Percentiles rank a stretch among this genome's conserved stretches.
phyloP scores from a whole-genome alignment of 129 eudicot species.

The Glebionis coronaria region DNA sequence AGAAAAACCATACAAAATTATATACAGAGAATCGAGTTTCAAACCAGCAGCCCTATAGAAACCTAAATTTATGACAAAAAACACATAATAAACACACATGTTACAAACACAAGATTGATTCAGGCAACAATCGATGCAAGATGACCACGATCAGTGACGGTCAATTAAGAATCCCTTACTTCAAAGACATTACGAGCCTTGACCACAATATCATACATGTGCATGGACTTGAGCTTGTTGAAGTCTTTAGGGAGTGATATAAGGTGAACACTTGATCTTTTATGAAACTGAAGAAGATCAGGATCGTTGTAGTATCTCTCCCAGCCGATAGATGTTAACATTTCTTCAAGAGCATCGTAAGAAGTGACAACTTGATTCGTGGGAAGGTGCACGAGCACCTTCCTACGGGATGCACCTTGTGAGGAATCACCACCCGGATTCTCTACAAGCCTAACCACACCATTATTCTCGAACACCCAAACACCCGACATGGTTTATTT shows the following conservation, averaged over 20 bases:
- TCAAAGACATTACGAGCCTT: slow-evolving; percentile 76
- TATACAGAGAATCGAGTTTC: neutral
- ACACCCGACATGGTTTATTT: slow-evolving; percentile 72
- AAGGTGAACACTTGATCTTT: slow-evolving; percentile 65
- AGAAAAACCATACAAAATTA: neutral
- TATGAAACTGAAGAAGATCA: slow-evolving; percentile 72
- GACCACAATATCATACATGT: slow-evolving; percentile 83
- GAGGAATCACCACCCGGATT: slow-evolving; percentile 48
- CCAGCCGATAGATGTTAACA: slow-evolving; percentile 60
- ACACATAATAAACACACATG: slow-evolving; percentile 6
- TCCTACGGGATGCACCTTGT: slow-evolving; percentile 36
- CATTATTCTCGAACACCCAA: slow-evolving; percentile 83
- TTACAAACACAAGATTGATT: slow-evolving; percentile 11
- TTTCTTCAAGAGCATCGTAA: slow-evolving; percentile 45
- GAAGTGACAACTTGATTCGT: slow-evolving; percentile 39
- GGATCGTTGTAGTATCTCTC: slow-evolving; percentile 75
- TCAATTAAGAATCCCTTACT: slow-evolving; percentile 46
- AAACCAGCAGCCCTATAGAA: slow-evolving; percentile 4
- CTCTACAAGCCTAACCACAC: slow-evolving; percentile 69
- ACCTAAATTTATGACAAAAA: neutral
- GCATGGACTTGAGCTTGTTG: slow-evolving; percentile 47
- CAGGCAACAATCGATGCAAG: slow-evolving; percentile 4
- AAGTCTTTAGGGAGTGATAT: slow-evolving; percentile 76
- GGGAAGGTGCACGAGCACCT: slow-evolving; percentile 57
- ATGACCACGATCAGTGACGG: neutral